Base-by-base conservation (phyloP, 2,329 filamentous ascomycete genomes). In the Phialocephala subalpina region DNA sequence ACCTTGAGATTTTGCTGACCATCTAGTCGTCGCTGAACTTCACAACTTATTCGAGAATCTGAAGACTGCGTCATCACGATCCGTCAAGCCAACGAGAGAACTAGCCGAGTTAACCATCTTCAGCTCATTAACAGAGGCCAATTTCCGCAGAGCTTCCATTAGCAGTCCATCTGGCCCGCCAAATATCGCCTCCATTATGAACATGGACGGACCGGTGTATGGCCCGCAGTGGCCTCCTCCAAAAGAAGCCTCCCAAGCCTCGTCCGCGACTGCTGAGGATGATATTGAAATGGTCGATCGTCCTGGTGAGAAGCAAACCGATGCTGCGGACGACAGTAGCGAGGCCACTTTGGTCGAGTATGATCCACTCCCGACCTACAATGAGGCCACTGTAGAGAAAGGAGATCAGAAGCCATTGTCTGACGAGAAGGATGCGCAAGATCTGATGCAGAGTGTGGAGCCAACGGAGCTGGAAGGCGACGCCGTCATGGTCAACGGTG, bases 91-190 rank as follows among this genome's bases (percentile, higher is more conserved):
- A 1, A 89, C 90, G 3, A 90, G 91, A 72, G 88, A 93, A 70
- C 84, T 97, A 38, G 94, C 94, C 29, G 90, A 93, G 58, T 86
- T 94, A 45, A 94, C 94, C 0, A 82, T 97, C 25, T 87, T 92
- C 65, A 86, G 83, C 68, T 82, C 84, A 27, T 83, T 83, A 56
- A 83, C 84, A 45, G 86, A 87, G 70, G 83, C 82, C 45, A 80
- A 80, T 27, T 82, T 84, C 64, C 80, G 84, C 63, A 77, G 82
- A 67, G 78, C 80, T 64, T 84, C 83, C 29, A 80, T 82, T 5
- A 77, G 74, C 53, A 77, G 62, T 74, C 81, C 70, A 72, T 68
- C 61, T 49, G 74, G 73, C 29, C 75, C 74, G 18, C 67, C 69
- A 58, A 75, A 72, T 25, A 58, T 69, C 49, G 66, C 67, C 38